Evolutionary conservation across 495 filamentous ascomycete genomes (phyloP).

Genomic region (Hypoxylon cercidicola): DNA sequence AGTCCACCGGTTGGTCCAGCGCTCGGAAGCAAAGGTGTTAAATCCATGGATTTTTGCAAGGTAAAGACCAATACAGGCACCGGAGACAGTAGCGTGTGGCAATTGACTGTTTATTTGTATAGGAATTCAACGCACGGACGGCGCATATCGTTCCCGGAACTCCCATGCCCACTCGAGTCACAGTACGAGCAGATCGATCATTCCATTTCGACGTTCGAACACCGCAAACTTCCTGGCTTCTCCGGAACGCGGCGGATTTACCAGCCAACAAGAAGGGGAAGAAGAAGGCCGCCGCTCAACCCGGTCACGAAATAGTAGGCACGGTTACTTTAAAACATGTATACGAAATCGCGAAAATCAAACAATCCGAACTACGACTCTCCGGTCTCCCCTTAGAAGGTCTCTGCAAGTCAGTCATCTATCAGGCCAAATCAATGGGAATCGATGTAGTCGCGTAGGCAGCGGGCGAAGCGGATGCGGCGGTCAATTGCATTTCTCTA

Average conservation of each 20-base stretch:
- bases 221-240: conserved; percentile 86
- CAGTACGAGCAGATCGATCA: conserved; percentile 89
- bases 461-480: neutral
- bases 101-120: conserved; percentile 14
- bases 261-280: conserved; percentile 76
- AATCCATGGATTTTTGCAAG: conserved; percentile 99
- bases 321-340: conserved; percentile 92
- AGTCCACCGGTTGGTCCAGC: conserved; percentile 98
- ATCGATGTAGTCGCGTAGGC: conserved; percentile 77
- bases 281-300: conserved; percentile 78
- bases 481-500: conserved; percentile 2
- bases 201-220: conserved; percentile 96
- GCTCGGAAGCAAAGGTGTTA: conserved; percentile 96
- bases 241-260: conserved; percentile 85
- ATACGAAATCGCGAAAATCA: conserved; percentile 98
- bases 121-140: conserved; percentile 99
- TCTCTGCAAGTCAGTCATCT: conserved; percentile 84
- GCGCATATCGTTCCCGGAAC: conserved; percentile 83
- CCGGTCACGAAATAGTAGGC: conserved; percentile 82
- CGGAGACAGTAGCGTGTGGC: neutral
- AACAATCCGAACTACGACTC: conserved; percentile 83
- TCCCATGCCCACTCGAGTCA: conserved; percentile 89
- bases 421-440: conserved; percentile 88
- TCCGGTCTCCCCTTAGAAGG: conserved; percentile 83
- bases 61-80: conserved; percentile 57